Base-by-base conservation (phyloP, 2,329 filamentous ascomycete species). In the Xylariaceae sp. region DNA sequence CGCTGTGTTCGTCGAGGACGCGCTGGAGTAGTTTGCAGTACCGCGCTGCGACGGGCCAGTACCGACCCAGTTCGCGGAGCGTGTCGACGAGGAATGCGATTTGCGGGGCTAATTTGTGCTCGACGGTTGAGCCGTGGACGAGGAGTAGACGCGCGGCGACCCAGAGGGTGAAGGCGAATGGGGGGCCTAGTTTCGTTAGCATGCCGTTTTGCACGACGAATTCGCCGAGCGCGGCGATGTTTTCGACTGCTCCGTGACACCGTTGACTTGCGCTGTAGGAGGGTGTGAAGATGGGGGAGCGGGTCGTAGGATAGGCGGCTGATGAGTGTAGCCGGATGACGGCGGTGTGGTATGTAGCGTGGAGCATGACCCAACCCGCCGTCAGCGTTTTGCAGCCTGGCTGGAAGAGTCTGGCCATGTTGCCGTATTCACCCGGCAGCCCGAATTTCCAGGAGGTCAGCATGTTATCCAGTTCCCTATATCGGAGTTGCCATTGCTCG, bases 131-230 rank as follows among this genome's bases (percentile, higher is more conserved):
- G 30, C 91, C 91, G 72, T 96, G 92, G 2, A 97, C 92, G 7
- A 96, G 85, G 4, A 96, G 79, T 2, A 96, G 80, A 2, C 92
- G 87, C 4, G 92, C 91, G 2, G 90, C 91, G 13, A 96, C 92
- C 92, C 92, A 96, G 1, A 96, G 79, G 0, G 90, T 92, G 71
- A 96, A 97, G 2, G 92, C 92, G 71, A 96, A 96, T 0, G 91
- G 92, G 0, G 92, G 92, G 0, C 92, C 92, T 13, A 96, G 83
- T 71, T 92, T 92, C 53, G 85, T 81, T 17, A 96, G 79, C 72
- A 96, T 82, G 55, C 82, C 82, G 67, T 90, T 88, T 61, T 84
- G 84, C 34, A 89, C 82, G 10, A 95, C 90, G 68, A 91, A 92
- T 62, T 89, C 87, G 61, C 87, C 88, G 1, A 96, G 80, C 0